Evolutionary conservation across 2,329 filamentous ascomycete genomes (phyloP).

Genomic region (Talaromyces pinophilus): DNA sequence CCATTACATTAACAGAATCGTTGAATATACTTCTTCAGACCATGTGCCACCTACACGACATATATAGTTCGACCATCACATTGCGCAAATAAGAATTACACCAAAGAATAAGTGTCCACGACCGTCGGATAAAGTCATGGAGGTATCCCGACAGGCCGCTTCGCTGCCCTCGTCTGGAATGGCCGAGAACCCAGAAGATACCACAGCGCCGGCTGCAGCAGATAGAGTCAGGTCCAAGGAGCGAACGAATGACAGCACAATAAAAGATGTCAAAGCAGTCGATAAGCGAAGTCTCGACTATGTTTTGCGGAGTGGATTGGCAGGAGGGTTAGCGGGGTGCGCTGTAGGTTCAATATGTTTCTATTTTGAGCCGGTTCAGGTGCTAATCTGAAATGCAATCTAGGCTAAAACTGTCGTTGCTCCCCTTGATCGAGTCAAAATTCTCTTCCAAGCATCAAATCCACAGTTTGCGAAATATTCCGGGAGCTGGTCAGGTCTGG

Average conservation of each 20-base stretch:
- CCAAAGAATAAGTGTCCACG: constrained; percentile 24
- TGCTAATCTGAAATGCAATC: neutral
- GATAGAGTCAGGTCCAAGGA: constrained; percentile 25
- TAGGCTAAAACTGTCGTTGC: constrained; percentile 95
- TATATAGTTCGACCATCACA: constrained; percentile 8
- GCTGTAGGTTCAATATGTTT: constrained; percentile 63
- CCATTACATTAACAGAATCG: neutral
- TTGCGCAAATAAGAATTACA: constrained; percentile 15
- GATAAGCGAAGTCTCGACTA: constrained; percentile 80
- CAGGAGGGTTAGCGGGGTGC: constrained; percentile 88
- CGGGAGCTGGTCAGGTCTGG: constrained; percentile 81
- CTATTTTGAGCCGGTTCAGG: neutral
- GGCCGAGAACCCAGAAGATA: constrained; percentile 24
- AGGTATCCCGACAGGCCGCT: constrained; percentile 32
- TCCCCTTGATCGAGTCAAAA: constrained; percentile 95
- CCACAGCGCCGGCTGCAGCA: constrained; percentile 1
- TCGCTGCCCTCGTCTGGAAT: constrained; percentile 25
- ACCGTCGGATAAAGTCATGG: constrained; percentile 34
- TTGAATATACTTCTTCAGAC: constrained; percentile 25
- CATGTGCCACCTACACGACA: constrained; percentile 32
- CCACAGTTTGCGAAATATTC: constrained; percentile 93
- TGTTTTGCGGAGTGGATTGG: constrained; percentile 76
- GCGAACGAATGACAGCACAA: constrained; percentile 25
- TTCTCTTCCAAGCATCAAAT: constrained; percentile 94
- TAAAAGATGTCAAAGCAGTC: constrained; percentile 43